A percentile compares a stretch with the other conserved stretches of the same genome.
Conservation (phyloP, 2,329 filamentous ascomycete species). For the Alternaria arborescens region DNA sequence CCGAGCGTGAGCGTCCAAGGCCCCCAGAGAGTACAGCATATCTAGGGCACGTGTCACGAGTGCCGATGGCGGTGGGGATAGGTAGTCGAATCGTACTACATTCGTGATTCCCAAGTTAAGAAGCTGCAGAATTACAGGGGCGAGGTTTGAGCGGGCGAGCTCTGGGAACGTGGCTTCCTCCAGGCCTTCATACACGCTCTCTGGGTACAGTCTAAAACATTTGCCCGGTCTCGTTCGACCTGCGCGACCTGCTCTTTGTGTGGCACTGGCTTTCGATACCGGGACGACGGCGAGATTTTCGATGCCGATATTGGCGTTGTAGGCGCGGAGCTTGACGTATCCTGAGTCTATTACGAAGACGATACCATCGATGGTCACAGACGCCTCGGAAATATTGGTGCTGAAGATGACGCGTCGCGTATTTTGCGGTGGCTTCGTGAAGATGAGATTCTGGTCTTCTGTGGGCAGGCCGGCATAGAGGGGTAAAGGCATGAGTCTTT, state of each 20-base stretch:
- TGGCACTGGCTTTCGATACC: conserved; percentile 90
- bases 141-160: conserved; percentile 90
- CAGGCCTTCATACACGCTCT: conserved; percentile 72
- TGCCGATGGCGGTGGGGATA: conserved; percentile 84
- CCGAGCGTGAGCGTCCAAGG: conserved; percentile 88
- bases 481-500: conserved; percentile 74
- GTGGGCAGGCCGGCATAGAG: conserved; percentile 89
- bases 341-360: conserved; percentile 90
- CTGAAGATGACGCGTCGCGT: conserved; percentile 91
- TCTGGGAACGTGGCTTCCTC: conserved; percentile 82
- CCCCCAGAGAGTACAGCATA: conserved; percentile 84
- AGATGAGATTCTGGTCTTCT: conserved; percentile 94
- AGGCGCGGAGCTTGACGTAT: conserved; percentile 88
- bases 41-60: conserved; percentile 87
- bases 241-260: conserved; percentile 87
- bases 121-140: conserved; percentile 86
- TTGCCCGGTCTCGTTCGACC: conserved; percentile 91
- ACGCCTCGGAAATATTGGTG: conserved; percentile 96
- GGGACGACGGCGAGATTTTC: conserved; percentile 84
- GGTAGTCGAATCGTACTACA: conserved; percentile 86
- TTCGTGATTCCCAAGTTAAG: conserved; percentile 97
- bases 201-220: conserved; percentile 91
- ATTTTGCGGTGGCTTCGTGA: conserved; percentile 81
- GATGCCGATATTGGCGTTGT: conserved; percentile 84
- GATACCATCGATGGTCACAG: conserved; percentile 90